A percentile compares a stretch with the other conserved stretches of the same genome.
Conservation (phyloP, 2,329 filamentous ascomycete species). For the Claviceps sorghi region DNA sequence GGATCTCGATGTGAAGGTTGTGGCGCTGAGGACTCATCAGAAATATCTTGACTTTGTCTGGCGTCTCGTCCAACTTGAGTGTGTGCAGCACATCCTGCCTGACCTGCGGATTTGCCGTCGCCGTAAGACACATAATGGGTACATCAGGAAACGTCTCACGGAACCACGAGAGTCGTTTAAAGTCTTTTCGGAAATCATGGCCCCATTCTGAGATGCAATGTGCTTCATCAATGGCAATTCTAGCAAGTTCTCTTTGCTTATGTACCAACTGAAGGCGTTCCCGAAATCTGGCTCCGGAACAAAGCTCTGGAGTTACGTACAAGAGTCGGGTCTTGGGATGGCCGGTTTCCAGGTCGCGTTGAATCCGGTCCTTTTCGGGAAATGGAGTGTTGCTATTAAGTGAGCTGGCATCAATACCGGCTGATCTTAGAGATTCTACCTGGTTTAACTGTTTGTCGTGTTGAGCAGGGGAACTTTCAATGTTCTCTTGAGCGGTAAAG, state of each 20-base stretch:
- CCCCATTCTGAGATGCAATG: constrained; percentile 98
- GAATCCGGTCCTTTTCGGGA: constrained; percentile 50
- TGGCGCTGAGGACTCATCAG: constrained; percentile 70
- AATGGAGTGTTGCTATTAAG: constrained; percentile 71
- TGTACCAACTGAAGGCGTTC: constrained; percentile 59
- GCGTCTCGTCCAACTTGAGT: constrained; percentile 47
- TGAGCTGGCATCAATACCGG: constrained; percentile 66
- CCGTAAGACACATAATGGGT: constrained; percentile 84
- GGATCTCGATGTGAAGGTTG: constrained; percentile 83
- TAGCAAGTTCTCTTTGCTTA: constrained; percentile 67
- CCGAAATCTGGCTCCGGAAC: constrained; percentile 63
- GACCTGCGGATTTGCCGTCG: constrained; percentile 72
- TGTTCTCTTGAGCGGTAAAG: constrained; percentile 1
- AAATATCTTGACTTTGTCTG: constrained; percentile 54
- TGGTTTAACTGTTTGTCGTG: constrained; percentile 58
- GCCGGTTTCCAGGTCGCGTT: constrained; percentile 72
- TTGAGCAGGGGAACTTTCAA: not conserved
- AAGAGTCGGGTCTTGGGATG: constrained; percentile 72
- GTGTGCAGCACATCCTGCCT: constrained; percentile 69
- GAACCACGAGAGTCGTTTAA: constrained; percentile 79
- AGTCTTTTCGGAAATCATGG: constrained; percentile 89
- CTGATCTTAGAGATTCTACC: constrained; percentile 61
- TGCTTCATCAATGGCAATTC: constrained; percentile 84
- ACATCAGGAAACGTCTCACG: constrained; percentile 67
- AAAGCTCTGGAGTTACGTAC: constrained; percentile 88